Evolutionary conservation across 768 basidiomycete species (phyloP).

Genomic region (Leccinum olivaceopallidum): DNA sequence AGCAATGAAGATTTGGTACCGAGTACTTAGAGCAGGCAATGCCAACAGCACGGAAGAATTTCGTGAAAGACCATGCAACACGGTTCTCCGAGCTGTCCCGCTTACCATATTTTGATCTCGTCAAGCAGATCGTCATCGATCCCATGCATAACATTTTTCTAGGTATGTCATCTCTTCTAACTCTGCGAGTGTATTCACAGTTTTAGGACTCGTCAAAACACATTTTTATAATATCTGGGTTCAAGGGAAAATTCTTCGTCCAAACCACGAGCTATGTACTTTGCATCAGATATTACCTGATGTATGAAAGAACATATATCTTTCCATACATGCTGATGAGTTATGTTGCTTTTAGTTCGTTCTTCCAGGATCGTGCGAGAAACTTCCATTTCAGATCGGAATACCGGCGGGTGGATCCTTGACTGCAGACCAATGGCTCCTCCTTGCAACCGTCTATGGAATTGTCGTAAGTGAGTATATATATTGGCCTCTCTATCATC

Average conservation of each 20-base stretch:
- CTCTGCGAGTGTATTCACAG: too few species aligned
- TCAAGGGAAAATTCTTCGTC: conserved; percentile 18
- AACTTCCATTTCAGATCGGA: neutral
- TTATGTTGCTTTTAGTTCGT: neutral
- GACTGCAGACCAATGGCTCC: neutral
- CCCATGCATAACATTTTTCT: neutral
- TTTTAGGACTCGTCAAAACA: neutral
- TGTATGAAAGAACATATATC: neutral
- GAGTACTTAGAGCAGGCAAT: neutral
- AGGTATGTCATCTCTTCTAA: neutral
- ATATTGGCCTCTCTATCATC: neutral
- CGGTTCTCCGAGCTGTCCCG: neutral
- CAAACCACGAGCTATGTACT: neutral
- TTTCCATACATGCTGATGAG: neutral
- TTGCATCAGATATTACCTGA: conserved; percentile 3
- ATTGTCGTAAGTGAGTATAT: neutral
- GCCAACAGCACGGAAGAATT: neutral
- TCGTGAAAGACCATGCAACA: neutral
- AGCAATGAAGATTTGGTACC: neutral
- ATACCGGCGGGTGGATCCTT: neutral
- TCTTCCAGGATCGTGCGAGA: neutral
- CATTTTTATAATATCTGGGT: conserved; percentile 33
- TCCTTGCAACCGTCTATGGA: neutral
- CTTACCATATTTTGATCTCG: neutral
- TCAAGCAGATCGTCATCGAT: neutral